These are phyloP conservation scores for Lecanicillium sp. DNA, from an alignment of 2,329 filamentous ascomycete genomes.

Conservation along the genomic window DNA sequence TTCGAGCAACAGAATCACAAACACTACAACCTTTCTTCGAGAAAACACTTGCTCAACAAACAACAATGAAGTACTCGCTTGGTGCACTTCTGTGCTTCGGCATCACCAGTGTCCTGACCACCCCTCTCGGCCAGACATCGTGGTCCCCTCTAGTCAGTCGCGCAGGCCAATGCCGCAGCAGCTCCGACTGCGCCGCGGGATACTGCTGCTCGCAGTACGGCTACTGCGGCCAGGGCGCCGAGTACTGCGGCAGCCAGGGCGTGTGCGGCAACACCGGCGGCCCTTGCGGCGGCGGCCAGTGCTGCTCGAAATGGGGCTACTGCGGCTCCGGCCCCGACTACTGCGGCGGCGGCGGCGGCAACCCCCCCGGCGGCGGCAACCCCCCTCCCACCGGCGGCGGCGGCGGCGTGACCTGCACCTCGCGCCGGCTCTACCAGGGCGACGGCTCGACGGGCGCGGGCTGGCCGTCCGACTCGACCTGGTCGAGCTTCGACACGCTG, in stretches of 20 bases:
- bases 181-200: constrained; percentile 8
- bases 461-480: neutral
- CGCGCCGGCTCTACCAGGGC: neutral
- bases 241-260: constrained; percentile 16
- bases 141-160: constrained; percentile 8
- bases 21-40: no score
- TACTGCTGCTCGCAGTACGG: constrained; percentile 18
- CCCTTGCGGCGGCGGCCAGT: constrained; percentile 15
- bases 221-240: constrained; percentile 17
- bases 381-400: constrained; percentile 9
- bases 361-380: constrained; percentile 1
- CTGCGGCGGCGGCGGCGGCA: constrained; percentile 10
- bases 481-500: constrained; percentile 2
- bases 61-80: neutral
- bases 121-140: neutral
- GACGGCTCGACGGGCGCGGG: constrained; percentile 2
- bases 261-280: constrained; percentile 16
- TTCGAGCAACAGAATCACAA: no score
- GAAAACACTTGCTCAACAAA: no score
- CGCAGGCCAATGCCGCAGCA: constrained; percentile 17
- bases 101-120: neutral
- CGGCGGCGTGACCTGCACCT: neutral
- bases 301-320: constrained; percentile 15
- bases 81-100: neutral
- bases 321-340: constrained; percentile 3